These are phyloP conservation scores for Chytridium lagenaria DNA, from an alignment of 371 early-diverging fungal genomes.

Conservation along the genomic window DNA sequence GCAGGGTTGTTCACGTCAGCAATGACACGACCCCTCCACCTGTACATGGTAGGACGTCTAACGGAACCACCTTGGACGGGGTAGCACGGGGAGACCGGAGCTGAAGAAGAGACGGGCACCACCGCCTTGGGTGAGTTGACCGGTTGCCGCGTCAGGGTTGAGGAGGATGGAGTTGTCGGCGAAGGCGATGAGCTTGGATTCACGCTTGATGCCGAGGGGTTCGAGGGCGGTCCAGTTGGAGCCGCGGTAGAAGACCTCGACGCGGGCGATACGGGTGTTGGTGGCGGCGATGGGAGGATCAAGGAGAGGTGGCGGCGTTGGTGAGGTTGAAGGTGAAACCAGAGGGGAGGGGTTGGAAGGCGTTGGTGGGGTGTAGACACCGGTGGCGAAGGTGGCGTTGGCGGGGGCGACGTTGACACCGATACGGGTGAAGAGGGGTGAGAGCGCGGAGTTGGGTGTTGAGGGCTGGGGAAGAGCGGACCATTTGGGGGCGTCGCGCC, in stretches of 20 bases:
- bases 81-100: no score
- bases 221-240: neutral
- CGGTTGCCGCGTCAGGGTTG: neutral
- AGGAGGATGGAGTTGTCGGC: neutral
- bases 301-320: slow-evolving; percentile 18
- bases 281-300: slow-evolving; percentile 10
- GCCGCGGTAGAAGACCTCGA: slow-evolving; percentile 16
- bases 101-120: no score
- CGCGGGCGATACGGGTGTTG: slow-evolving; percentile 10
- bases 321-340: neutral
- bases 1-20: slow-evolving; percentile 1
- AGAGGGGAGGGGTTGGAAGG: neutral
- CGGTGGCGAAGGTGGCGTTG: slow-evolving; percentile 14
- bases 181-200: slow-evolving; percentile 2
- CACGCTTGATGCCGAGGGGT: slow-evolving; percentile 6
- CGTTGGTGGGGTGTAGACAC: neutral
- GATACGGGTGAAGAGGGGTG: neutral
- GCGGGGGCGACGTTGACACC: slow-evolving; percentile 16
- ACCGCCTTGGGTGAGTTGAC: neutral
- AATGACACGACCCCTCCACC: slow-evolving; percentile 4
- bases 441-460: neutral
- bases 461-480: slow-evolving; percentile 9
- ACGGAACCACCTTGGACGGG: neutral
- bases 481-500: slow-evolving; percentile 17
- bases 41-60: neutral